phyloP scores from a whole-genome alignment of 106 monocot species.

The Dioscorea dumetorum region DNA sequence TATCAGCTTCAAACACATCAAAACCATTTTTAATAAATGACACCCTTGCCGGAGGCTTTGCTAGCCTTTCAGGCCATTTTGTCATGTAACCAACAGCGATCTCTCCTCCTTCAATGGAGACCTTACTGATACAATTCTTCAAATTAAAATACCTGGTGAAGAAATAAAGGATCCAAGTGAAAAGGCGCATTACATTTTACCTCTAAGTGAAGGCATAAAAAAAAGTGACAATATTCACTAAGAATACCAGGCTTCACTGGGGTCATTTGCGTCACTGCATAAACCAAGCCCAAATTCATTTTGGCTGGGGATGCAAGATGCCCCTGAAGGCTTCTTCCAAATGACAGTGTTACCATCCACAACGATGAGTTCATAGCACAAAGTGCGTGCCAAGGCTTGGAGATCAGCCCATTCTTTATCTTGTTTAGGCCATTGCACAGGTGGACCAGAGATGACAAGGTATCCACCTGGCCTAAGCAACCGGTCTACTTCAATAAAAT shows the following conservation, averaged over 20 bases:
- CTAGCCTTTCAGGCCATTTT: conserved; percentile 76
- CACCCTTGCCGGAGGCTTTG: conserved; percentile 44
- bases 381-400: conserved; percentile 43
- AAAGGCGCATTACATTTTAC: too few species aligned
- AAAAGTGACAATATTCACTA: background rate
- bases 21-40: conserved; percentile 53
- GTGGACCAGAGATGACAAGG: conserved; percentile 95
- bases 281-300: conserved; percentile 56
- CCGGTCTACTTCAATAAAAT: conserved; percentile 83
- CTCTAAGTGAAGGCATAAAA: background rate
- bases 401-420: conserved; percentile 96
- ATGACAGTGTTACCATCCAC: conserved; percentile 94
- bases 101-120: conserved; percentile 17
- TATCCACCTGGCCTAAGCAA: conserved; percentile 88
- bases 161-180: too few species aligned
- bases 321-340: conserved; percentile 71
- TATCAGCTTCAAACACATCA: conserved; percentile 73
- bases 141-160: conserved; percentile 62
- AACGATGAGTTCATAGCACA: conserved; percentile 82
- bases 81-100: conserved; percentile 47
- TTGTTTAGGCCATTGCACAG: conserved; percentile 85
- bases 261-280: conserved; percentile 59
- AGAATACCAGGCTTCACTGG: conserved; percentile 77
- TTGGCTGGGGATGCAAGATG: conserved; percentile 48
- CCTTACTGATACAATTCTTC: conserved; percentile 64